phyloP scores from a whole-genome alignment of 1,139 yeast species.

The Yamadazyma trypodendri region DNA sequence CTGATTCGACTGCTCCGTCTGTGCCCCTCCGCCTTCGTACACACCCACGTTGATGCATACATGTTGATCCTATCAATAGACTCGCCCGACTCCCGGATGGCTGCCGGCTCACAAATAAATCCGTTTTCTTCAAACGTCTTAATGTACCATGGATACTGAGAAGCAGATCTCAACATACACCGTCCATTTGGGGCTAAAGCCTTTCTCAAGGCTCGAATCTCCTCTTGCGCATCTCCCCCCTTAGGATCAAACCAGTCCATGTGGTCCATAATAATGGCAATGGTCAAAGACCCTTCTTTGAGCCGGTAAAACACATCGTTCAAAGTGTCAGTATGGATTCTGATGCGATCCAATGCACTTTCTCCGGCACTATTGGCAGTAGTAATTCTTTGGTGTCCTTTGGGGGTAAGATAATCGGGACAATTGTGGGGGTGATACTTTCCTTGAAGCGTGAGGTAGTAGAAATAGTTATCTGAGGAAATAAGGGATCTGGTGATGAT shows the following conservation, averaged over 20 bases:
- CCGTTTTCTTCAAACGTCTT: slow-evolving; percentile 65
- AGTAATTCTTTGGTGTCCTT: slow-evolving; percentile 50
- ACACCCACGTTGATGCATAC: slow-evolving; percentile 89
- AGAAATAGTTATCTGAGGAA: slow-evolving; percentile 74
- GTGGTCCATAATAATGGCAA: slow-evolving; percentile 86
- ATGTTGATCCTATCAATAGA: slow-evolving; percentile 79
- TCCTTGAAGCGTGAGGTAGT: slow-evolving; percentile 66
- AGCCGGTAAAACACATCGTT: slow-evolving; percentile 72
- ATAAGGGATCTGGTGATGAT: slow-evolving; percentile 60
- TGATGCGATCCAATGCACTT: slow-evolving; percentile 59
- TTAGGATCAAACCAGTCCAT: slow-evolving; percentile 86
- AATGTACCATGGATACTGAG: slow-evolving; percentile 76
- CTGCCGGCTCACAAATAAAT: slow-evolving; percentile 67
- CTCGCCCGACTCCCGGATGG: slow-evolving; percentile 58
- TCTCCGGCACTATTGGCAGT: slow-evolving; percentile 20
- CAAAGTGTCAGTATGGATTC: slow-evolving; percentile 78
- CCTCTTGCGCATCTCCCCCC: slow-evolving; percentile 62
- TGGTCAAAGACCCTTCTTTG: slow-evolving; percentile 60
- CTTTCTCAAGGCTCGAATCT: slow-evolving; percentile 61
- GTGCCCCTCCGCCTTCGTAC: slow-evolving; percentile 46
- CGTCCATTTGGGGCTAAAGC: slow-evolving; percentile 70
- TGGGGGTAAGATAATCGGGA: slow-evolving; percentile 69
- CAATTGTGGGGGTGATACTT: slow-evolving; percentile 63
- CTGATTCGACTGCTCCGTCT: slow-evolving; percentile 46
- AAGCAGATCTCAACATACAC: slow-evolving; percentile 75